phyloP scores from a whole-genome alignment of 495 filamentous ascomycete species.

The Penicillium soppii region DNA sequence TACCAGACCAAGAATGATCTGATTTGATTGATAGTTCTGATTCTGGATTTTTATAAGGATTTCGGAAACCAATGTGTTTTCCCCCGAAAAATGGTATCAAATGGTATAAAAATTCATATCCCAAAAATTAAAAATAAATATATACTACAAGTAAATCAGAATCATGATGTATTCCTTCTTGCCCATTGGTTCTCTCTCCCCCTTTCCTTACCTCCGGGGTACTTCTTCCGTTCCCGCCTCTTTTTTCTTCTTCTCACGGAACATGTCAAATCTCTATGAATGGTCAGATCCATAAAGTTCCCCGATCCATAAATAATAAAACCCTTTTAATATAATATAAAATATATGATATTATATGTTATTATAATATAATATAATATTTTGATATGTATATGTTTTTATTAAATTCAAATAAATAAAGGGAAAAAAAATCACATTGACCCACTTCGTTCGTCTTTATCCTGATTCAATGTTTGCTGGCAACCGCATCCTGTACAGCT shows the following conservation, averaged over 20 bases:
- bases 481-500: constrained; percentile 44
- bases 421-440: constrained; percentile 12
- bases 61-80: constrained; percentile 2
- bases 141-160: background rate
- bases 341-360: constrained; percentile 14
- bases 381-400: constrained; percentile 12
- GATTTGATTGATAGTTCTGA: constrained; percentile 16
- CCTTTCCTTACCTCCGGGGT: constrained; percentile 27
- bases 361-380: constrained; percentile 17
- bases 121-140: background rate
- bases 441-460: constrained; percentile 24
- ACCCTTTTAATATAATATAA: constrained; percentile 18
- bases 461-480: constrained; percentile 40
- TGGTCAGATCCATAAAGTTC: constrained; percentile 7
- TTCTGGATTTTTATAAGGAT: background rate
- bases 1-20: constrained; percentile 10
- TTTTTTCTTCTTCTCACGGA: constrained; percentile 8
- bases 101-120: background rate
- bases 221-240: constrained; percentile 21
- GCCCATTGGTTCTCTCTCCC: constrained; percentile 35
- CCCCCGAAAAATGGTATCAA: too few relatives aligned
- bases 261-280: constrained; percentile 16
- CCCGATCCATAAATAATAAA: constrained; percentile 9
- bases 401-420: constrained; percentile 17
- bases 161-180: constrained; percentile 2